A percentile compares a stretch with the other conserved stretches of the same genome.
Evolutionary conservation across 495 filamentous ascomycete genomes (phyloP).

Genomic region (Penicillium pulvis): DNA sequence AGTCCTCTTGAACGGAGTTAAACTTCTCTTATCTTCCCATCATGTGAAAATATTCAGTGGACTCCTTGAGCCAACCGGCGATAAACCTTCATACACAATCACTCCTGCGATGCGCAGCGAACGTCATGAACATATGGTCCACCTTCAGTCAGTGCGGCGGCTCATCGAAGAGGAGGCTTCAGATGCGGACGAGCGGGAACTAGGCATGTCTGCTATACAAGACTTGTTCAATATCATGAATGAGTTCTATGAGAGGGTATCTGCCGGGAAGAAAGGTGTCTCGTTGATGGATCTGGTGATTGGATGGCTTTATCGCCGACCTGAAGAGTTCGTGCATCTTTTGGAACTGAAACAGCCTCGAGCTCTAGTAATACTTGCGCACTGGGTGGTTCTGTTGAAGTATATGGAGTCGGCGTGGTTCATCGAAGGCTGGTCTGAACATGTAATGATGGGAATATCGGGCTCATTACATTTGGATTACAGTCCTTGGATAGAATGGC

Average conservation of each 20-base stretch:
- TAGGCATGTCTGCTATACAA: constrained; percentile 18
- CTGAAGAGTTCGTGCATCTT: constrained; percentile 30
- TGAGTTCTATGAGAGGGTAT: constrained; percentile 24
- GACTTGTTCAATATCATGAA: constrained; percentile 23
- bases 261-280: constrained; percentile 12
- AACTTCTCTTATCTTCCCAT: constrained; percentile 29
- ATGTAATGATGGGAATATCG: constrained; percentile 38
- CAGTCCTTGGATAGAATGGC: constrained; percentile 39
- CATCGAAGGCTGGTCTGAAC: constrained; percentile 40
- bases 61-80: constrained; percentile 20
- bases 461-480: constrained; percentile 23
- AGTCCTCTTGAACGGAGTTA: constrained; percentile 47
- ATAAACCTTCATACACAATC: constrained; percentile 5
- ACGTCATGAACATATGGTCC: constrained; percentile 20
- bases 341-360: constrained; percentile 38
- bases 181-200: background rate
- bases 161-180: constrained; percentile 17
- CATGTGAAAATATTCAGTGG: constrained; percentile 34
- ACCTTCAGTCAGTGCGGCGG: constrained; percentile 15
- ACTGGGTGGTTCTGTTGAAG: constrained; percentile 43
- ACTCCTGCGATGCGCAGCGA: constrained; percentile 19
- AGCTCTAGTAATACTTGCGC: constrained; percentile 40
- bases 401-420: constrained; percentile 41
- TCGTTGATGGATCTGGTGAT: constrained; percentile 32
- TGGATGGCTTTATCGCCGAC: constrained; percentile 42